Base-by-base conservation (phyloP, 2,329 filamentous ascomycete genomes). In the Ophiostoma montium region DNA sequence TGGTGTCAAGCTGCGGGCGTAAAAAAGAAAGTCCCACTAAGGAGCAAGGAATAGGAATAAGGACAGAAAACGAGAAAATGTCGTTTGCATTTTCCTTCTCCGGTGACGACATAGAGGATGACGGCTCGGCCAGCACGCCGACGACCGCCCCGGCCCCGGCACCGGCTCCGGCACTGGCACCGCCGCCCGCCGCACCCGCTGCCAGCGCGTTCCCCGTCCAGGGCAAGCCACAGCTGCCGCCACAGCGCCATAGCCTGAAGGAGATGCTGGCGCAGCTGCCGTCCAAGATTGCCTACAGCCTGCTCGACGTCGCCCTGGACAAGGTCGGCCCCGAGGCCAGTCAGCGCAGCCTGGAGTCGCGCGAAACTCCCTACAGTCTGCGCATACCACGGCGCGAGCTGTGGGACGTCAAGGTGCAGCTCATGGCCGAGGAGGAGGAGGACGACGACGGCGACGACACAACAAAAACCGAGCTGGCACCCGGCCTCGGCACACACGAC, bases 361-460 rank as follows among this genome's bases (percentile, higher is more conserved):
- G 21, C 4, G 15, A 35, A n/a, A 30, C 23, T 10, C 38, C 47
- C 21, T 43, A 18, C 27, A 27, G 27, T 19, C 60, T 82, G 10
- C 64, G 63, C 35, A 68, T 92, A 8, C 84, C 84, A 0, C 77
- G 85, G 35, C 76, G 86, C 51, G 85, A 89, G 61, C 70, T 92
- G 42, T 90, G 85, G 77, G 86, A 92, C 60, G 80, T 90, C 35
- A 75, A 83, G 32, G 72, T 88, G 35, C 86, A 92, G 67, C 69
- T 92, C 51, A 88, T 90, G 80, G 83, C 84, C 21, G 78, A 82
- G 61, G 78, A 78, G 35, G 76, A 75, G 36, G 67, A 66, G 44
- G 78, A 80, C 59, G 77, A 77, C 39, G 75, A 44, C 16, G 74
- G 30, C 8, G 23, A n/a, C 39, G 67, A 66, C 42, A 60, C 61